phyloP scores from a whole-genome alignment of 768 basidiomycete species.

The Cystofilobasidium bisporidii region DNA sequence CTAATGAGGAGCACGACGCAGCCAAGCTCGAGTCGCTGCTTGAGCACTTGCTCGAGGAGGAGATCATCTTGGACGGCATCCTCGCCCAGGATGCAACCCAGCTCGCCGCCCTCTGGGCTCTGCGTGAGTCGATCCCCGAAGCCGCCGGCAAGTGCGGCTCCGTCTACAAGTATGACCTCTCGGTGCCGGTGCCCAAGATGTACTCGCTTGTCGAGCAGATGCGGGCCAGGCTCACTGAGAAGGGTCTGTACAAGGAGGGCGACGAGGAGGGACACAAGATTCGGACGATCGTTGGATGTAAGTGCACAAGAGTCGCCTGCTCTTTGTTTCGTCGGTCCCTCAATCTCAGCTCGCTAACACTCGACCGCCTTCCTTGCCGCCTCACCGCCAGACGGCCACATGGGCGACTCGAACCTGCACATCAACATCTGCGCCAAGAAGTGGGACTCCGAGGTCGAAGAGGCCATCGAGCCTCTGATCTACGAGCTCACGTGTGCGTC shows the following conservation, averaged over 20 bases:
- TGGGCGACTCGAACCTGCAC: conserved; percentile 57
- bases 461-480: conserved; percentile 84
- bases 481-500: conserved; percentile 65
- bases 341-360: too few relatives aligned
- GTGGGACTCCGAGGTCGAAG: conserved; percentile 73
- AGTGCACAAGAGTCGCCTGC: too few relatives aligned
- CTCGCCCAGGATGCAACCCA: conserved; percentile 84
- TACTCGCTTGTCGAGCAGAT: conserved; percentile 76
- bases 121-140: conserved; percentile 87
- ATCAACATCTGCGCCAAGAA: conserved; percentile 76
- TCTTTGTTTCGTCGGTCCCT: too few relatives aligned
- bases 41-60: conserved; percentile 63
- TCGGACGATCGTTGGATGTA: conserved; percentile 79
- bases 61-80: conserved; percentile 79
- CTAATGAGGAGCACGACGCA: conserved; percentile 83
- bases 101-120: conserved; percentile 77
- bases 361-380: neutral
- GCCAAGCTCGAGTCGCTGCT: conserved; percentile 79
- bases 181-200: conserved; percentile 75
- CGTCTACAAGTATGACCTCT: conserved; percentile 91
- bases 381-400: neutral
- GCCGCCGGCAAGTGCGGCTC: conserved; percentile 87
- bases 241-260: conserved; percentile 49
- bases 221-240: conserved; percentile 53
- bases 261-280: conserved; percentile 45